A percentile compares a stretch with the other conserved stretches of the same genome.
phyloP scores from a whole-genome alignment of 805 yeast genomes.

The Tetrapisispora nanseiensis region DNA sequence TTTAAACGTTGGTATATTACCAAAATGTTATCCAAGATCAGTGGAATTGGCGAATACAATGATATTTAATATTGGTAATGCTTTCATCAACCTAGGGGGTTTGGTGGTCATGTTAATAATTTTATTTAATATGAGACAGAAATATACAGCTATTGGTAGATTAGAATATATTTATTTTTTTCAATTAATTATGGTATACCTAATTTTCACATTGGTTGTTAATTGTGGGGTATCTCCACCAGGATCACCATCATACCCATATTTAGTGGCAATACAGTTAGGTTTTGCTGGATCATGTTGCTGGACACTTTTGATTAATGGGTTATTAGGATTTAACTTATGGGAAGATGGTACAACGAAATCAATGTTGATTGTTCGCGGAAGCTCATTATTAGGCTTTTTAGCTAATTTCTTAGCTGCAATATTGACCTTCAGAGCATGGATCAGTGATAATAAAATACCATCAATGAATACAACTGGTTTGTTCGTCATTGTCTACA shows the following conservation, averaged over 20 bases:
- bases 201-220: slow-evolving; percentile 61
- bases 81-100: slow-evolving; percentile 74
- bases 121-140: slow-evolving; percentile 64
- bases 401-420: slow-evolving; percentile 56
- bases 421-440: slow-evolving; percentile 61
- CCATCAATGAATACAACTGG: slow-evolving; percentile 49
- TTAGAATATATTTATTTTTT: slow-evolving; percentile 72
- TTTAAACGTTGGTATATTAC: slow-evolving; percentile 51
- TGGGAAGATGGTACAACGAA: slow-evolving; percentile 88
- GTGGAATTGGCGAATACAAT: slow-evolving; percentile 85
- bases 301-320: slow-evolving; percentile 58
- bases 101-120: slow-evolving; percentile 57
- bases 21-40: slow-evolving; percentile 76
- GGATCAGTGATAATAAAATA: slow-evolving; percentile 39
- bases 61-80: slow-evolving; percentile 81
- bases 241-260: slow-evolving; percentile 61
- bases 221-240: slow-evolving; percentile 93
- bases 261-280: slow-evolving; percentile 73
- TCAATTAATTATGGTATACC: slow-evolving; percentile 47
- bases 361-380: slow-evolving; percentile 50
- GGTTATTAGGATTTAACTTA: slow-evolving; percentile 73
- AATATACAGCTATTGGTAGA: slow-evolving; percentile 93
- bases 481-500: slow-evolving; percentile 58
- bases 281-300: slow-evolving; percentile 69
- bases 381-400: slow-evolving; percentile 48